A percentile compares a stretch with the other conserved stretches of the same genome.
Evolutionary conservation across 257 asterid species (phyloP).

Genomic region (Verbena officinalis): DNA sequence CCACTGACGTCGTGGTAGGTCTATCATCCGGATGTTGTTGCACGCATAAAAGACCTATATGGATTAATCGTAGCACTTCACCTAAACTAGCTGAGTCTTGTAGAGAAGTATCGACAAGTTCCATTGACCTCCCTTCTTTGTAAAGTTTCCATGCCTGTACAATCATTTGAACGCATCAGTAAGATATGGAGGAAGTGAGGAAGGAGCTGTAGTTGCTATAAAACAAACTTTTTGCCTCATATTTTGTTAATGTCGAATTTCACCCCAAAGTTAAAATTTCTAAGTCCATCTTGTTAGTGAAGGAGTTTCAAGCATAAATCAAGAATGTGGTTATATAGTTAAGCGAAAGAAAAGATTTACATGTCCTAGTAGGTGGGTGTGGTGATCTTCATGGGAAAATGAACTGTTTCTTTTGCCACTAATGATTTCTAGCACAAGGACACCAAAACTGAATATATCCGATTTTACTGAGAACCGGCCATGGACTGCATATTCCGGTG

Average conservation of each 20-base stretch:
- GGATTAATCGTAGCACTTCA: conserved; percentile 30
- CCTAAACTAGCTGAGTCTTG: background rate
- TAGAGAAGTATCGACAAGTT: conserved; percentile 26
- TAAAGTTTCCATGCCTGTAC: conserved; percentile 46
- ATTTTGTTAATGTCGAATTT: too few species aligned
- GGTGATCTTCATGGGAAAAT: conserved; percentile 29
- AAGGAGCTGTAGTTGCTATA: too few species aligned
- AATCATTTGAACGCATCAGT: too few species aligned
- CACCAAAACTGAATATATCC: conserved; percentile 47
- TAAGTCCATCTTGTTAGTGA: too few species aligned
- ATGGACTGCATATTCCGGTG: conserved; percentile 38
- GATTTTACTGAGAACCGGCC: conserved; percentile 45
- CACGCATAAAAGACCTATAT: conserved; percentile 35
- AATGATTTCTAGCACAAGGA: conserved; percentile 40
- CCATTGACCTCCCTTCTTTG: conserved; percentile 34
- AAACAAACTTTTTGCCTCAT: too few species aligned
- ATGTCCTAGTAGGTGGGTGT: conserved; percentile 48
- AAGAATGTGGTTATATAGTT: too few species aligned
- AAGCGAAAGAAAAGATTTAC: conserved; percentile 23
- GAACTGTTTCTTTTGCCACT: conserved; percentile 41
- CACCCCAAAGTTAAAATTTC: too few species aligned
- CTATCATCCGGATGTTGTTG: conserved; percentile 36
- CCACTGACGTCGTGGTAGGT: conserved; percentile 35
- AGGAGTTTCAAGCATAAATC: too few species aligned
- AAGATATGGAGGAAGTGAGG: too few species aligned